Percentiles rank a stretch among this genome's conserved stretches.
Conservation (phyloP, 1,284 basidiomycete species). For the Tilletia caries region DNA sequence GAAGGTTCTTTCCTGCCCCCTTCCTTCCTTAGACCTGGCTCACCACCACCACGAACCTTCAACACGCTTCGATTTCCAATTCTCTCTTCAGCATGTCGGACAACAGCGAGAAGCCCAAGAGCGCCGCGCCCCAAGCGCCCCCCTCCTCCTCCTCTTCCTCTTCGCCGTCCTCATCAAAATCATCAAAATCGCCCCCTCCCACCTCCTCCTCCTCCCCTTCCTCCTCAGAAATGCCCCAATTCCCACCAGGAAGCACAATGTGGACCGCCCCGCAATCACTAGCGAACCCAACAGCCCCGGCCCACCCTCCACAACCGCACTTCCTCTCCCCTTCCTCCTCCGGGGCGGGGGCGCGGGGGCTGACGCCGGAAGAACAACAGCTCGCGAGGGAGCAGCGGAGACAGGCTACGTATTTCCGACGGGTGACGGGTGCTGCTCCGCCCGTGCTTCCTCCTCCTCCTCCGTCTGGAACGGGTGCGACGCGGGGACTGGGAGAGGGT, state of each 20-base stretch:
- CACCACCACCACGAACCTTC: no score
- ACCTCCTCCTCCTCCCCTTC: neutral
- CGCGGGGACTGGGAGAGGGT: no score
- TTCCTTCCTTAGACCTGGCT: no score
- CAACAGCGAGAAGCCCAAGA: neutral
- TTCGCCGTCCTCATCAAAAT: neutral
- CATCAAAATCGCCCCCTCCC: neutral
- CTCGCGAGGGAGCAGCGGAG: neutral
- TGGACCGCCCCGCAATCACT: constrained; percentile 1
- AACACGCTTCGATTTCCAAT: no score
- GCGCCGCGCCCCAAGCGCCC: neutral
- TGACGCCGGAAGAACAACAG: neutral
- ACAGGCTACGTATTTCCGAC: neutral
- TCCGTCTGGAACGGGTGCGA: neutral
- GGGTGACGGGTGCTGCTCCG: neutral
- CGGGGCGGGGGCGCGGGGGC: neutral
- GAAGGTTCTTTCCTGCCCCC: no score
- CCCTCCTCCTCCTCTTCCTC: neutral
- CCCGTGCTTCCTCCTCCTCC: neutral
- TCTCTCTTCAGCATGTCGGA: neutral
- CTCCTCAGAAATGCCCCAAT: neutral
- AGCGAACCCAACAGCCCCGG: neutral
- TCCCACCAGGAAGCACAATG: neutral
- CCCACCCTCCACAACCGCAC: neutral
- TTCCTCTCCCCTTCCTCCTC: neutral